Evolutionary conservation across 2,329 filamentous ascomycete species (phyloP).

Genomic region (Biscogniauxia marginata): DNA sequence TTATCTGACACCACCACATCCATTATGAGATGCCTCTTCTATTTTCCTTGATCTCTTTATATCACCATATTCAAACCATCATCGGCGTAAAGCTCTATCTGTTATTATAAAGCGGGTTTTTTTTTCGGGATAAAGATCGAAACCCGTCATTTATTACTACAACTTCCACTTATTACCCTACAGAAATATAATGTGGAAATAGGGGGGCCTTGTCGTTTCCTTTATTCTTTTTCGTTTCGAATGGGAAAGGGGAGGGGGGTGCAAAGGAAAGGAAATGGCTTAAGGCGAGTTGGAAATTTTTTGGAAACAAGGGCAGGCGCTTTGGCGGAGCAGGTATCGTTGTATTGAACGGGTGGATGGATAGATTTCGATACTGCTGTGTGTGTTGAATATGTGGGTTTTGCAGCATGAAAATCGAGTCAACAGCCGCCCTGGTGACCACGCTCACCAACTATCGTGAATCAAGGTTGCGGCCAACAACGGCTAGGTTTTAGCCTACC

Average conservation of each 20-base stretch:
- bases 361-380: neutral
- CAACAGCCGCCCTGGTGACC: too few relatives aligned
- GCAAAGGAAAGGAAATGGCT: too few relatives aligned
- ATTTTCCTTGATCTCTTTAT: neutral
- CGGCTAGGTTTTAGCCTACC: too few relatives aligned
- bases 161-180: neutral
- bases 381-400: too few relatives aligned
- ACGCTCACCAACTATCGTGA: too few relatives aligned
- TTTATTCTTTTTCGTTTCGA: neutral
- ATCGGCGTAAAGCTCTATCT: neutral
- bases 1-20: neutral
- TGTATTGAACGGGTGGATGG: neutral
- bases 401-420: too few relatives aligned
- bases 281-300: neutral
- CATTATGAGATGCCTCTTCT: neutral
- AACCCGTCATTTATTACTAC: too few relatives aligned
- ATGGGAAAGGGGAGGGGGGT: slow-evolving; percentile 1
- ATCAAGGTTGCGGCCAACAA: too few relatives aligned
- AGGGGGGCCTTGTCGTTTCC: slow-evolving; percentile 1
- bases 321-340: neutral
- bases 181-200: neutral
- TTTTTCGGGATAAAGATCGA: too few relatives aligned
- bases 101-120: neutral
- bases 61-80: neutral
- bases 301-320: neutral